Conservation (phyloP, 352 stramenopile genomes). For the Phytopythium boreale region DNA sequence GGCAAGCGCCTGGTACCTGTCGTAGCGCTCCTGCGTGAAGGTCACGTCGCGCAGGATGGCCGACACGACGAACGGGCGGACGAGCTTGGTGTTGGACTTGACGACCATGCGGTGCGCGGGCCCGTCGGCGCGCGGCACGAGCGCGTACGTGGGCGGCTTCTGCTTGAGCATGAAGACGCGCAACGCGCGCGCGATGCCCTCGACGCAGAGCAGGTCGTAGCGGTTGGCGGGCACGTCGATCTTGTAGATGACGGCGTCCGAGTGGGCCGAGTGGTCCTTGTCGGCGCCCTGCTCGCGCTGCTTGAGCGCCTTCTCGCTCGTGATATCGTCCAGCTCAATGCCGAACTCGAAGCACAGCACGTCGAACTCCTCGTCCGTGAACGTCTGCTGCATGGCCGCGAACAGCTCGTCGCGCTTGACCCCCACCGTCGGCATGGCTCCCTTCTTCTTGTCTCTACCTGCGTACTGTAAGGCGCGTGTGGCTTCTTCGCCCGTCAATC, state of each 20-base stretch:
- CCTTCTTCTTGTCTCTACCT: neutral
- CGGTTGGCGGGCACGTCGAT: constrained; percentile 99
- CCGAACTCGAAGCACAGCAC: constrained; percentile 99
- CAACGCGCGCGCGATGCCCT: constrained; percentile 96
- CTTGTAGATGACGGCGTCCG: constrained; percentile 97
- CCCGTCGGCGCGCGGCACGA: constrained; percentile 49
- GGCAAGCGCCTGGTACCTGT: constrained; percentile 45
- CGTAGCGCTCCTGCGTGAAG: constrained; percentile 96
- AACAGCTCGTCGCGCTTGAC: constrained; percentile 98
- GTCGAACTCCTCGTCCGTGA: constrained; percentile 99
- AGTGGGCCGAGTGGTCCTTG: constrained; percentile 53
- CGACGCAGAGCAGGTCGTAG: constrained; percentile 99
- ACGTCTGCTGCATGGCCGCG: constrained; percentile 94
- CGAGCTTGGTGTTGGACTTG: constrained; percentile 82
- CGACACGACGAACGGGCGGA: constrained; percentile 98
- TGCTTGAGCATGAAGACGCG: constrained; percentile 97
- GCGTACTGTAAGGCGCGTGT: too few relatives aligned
- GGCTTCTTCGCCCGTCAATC: too few relatives aligned
- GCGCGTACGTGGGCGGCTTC: constrained; percentile 83
- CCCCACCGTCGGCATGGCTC: constrained; percentile 96
- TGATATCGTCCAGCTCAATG: constrained; percentile 96
- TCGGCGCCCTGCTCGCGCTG: constrained; percentile 77
- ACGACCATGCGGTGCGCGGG: constrained; percentile 82
- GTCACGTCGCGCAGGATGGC: constrained; percentile 96
- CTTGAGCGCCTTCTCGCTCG: constrained; percentile 85